Conservation (phyloP, 2,329 filamentous ascomycete species). For the Pseudogymnoascus sp. region DNA sequence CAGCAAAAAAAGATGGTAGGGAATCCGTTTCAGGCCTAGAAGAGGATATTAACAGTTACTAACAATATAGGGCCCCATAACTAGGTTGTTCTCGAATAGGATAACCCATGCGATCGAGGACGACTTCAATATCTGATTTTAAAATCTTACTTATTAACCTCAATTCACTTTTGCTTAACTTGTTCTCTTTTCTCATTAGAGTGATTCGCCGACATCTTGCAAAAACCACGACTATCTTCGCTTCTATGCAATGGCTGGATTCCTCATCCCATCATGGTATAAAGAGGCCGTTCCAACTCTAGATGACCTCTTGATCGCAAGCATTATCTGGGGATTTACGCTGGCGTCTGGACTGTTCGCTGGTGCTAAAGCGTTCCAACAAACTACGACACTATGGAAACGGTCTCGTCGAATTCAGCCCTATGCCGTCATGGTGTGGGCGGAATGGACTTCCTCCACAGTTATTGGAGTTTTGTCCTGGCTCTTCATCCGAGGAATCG, state of each 20-base stretch:
- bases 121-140: not conserved
- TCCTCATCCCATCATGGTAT: not conserved
- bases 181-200: not conserved
- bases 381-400: conserved; percentile 31
- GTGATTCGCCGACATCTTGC: not conserved
- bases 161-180: not conserved
- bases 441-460: conserved; percentile 37
- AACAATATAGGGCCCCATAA: not conserved
- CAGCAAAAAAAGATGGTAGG: not conserved
- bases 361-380: conserved; percentile 31
- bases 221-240: not conserved
- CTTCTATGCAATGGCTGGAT: not conserved
- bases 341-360: conserved; percentile 34
- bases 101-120: not conserved
- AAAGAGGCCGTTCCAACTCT: conserved; percentile 6
- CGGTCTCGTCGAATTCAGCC: conserved; percentile 31
- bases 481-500: conserved; percentile 34
- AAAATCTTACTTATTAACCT: not conserved
- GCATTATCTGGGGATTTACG: conserved; percentile 35
- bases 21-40: not conserved
- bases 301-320: conserved; percentile 33
- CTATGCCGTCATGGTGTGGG: conserved; percentile 41
- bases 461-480: conserved; percentile 36
- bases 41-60: not conserved
- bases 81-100: not conserved